A percentile compares a stretch with the other conserved stretches of the same genome.
These are phyloP conservation scores for Botrytis sinoallii DNA, from an alignment of 2,329 filamentous ascomycete genomes.

Conservation along the genomic window DNA sequence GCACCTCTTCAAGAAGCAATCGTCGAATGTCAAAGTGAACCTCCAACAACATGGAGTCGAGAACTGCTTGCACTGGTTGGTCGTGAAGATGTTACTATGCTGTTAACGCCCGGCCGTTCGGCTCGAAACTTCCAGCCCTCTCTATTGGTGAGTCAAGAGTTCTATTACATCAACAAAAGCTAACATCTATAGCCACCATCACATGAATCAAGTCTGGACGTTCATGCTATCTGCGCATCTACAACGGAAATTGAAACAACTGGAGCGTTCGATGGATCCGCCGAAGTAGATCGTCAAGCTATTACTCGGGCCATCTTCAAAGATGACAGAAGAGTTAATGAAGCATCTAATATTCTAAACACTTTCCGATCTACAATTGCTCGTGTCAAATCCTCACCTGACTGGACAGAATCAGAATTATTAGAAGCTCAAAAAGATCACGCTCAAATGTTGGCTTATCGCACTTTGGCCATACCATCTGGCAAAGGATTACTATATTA, in stretches of 20 bases:
- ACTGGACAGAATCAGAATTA: conserved; percentile 81
- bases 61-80: conserved; percentile 72
- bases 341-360: conserved; percentile 81
- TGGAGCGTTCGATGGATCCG: conserved; percentile 69
- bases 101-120: conserved; percentile 51
- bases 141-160: conserved; percentile 28
- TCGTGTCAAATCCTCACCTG: conserved; percentile 70
- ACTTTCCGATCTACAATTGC: conserved; percentile 76
- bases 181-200: conserved; percentile 49
- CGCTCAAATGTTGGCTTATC: conserved; percentile 78
- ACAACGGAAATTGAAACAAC: conserved; percentile 54
- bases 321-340: conserved; percentile 84
- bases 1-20: conserved; percentile 81
- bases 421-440: conserved; percentile 90
- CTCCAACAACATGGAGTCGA: conserved; percentile 72
- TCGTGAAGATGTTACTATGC: conserved; percentile 73
- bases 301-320: conserved; percentile 86
- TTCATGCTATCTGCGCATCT: conserved; percentile 71
- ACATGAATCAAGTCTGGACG: conserved; percentile 68
- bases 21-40: conserved; percentile 76
- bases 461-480: conserved; percentile 83
- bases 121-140: conserved; percentile 29
- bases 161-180: conserved; percentile 3
- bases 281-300: conserved; percentile 77
- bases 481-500: conserved; percentile 87